phyloP scores from a whole-genome alignment of 768 basidiomycete genomes.

The Gelatoporia subvermispora region DNA sequence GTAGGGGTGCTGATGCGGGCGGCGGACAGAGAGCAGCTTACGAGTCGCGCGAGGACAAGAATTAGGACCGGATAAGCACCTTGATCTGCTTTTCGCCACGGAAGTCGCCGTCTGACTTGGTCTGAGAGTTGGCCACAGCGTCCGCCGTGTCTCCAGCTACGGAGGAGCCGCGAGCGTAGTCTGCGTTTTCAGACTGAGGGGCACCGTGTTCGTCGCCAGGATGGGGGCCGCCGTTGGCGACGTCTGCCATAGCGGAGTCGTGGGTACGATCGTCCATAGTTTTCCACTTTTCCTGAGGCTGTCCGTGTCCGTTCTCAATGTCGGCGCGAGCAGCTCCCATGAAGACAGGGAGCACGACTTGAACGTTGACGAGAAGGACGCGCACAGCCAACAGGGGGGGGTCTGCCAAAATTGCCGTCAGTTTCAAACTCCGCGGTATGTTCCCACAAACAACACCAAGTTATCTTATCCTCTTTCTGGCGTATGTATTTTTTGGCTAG shows the following conservation, averaged over 20 bases:
- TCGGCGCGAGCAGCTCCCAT: constrained; percentile 18
- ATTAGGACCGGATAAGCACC: constrained; percentile 26
- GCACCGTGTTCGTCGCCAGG: constrained; percentile 18
- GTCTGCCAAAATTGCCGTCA: no score
- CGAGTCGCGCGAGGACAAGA: constrained; percentile 49
- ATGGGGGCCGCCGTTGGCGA: constrained; percentile 12
- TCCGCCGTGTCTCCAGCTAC: constrained; percentile 9
- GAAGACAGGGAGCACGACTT: constrained; percentile 5
- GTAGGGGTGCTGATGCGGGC: constrained; percentile 1
- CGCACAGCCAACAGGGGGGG: neutral
- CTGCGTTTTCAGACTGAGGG: constrained; percentile 10
- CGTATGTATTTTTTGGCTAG: no score
- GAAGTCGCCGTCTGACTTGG: constrained; percentile 10
- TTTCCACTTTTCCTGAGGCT: constrained; percentile 16
- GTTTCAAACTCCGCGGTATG: no score
- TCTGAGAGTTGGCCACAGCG: constrained; percentile 1
- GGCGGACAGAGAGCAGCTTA: constrained; percentile 8
- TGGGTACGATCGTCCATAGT: constrained; percentile 14
- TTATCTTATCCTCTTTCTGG: no score
- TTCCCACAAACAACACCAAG: no score
- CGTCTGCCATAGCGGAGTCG: constrained; percentile 14
- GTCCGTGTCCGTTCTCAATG: constrained; percentile 8
- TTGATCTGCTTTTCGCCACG: constrained; percentile 29
- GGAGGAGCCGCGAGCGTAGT: constrained; percentile 13
- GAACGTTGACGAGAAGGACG: neutral